phyloP scores from a whole-genome alignment of 2,329 filamentous ascomycete species.

The Fusarium nodosum region DNA sequence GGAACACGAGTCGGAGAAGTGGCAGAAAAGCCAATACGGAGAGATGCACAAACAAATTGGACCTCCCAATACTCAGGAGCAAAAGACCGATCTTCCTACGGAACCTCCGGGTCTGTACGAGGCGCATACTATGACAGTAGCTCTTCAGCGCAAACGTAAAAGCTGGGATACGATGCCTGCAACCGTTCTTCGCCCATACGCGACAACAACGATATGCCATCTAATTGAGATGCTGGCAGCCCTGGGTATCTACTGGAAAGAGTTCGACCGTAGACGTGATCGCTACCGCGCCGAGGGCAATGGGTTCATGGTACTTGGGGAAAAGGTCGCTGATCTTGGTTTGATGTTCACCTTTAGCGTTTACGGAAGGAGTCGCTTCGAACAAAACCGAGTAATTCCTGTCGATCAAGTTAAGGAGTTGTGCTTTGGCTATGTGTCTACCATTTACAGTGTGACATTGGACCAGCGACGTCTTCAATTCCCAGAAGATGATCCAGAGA shows the following conservation, averaged over 20 bases:
- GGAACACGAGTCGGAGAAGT: conserved; percentile 62
- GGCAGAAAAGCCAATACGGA: conserved; percentile 58
- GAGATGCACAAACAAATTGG: conserved; percentile 42
- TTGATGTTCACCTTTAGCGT: conserved; percentile 68
- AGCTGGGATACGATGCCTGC: conserved; percentile 68
- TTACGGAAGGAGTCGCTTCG: conserved; percentile 63
- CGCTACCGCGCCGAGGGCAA: conserved; percentile 69
- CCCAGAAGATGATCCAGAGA: conserved; percentile 58
- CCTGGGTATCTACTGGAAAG: conserved; percentile 70
- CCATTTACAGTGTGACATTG: conserved; percentile 61
- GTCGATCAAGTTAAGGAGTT: conserved; percentile 67
- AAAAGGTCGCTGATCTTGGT: conserved; percentile 63
- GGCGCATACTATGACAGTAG: conserved; percentile 60
- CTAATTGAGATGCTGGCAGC: conserved; percentile 67
- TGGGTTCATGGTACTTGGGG: conserved; percentile 65
- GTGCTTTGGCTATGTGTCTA: conserved; percentile 68
- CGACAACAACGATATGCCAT: conserved; percentile 68
- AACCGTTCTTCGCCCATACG: conserved; percentile 63
- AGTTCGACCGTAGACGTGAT: conserved; percentile 66
- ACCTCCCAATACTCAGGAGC: conserved; percentile 38
- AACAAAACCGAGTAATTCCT: conserved; percentile 66
- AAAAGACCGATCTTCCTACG: conserved; percentile 38
- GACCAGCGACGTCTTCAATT: conserved; percentile 58
- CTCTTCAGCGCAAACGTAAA: conserved; percentile 61
- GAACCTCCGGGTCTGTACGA: conserved; percentile 47